Base-by-base conservation (phyloP, 345 rosid species). In the Arabis alpina region DNA sequence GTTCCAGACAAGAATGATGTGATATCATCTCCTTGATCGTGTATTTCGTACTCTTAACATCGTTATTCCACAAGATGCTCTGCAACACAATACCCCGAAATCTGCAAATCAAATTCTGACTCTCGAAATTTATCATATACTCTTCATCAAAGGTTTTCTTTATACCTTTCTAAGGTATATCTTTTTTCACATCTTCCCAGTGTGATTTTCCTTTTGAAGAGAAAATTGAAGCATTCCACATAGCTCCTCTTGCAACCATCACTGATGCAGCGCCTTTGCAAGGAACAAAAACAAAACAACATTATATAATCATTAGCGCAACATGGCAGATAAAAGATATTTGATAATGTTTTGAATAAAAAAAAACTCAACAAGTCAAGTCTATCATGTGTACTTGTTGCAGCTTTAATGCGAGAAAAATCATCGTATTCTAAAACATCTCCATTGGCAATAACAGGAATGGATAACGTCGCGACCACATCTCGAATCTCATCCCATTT, bases 221-320 rank as follows among this genome's bases (percentile, higher is more conserved):
- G 85, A 88, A 93, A 78, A 93, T 65, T 28, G 98, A 93, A 66
- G 86, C 92, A 82, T 93, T 93, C 98, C 98, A 90, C 73, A 88
- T 83, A 58, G 97, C 97, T 69, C 97, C 98, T 82, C 98, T 88
- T 10, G 92, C 97, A 76, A 83, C 93, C 97, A 93, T 93, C 75
- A 86, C 89, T 3, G 98, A 86, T 3, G 92, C 86, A 44, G 96
- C 96, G 47, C 98, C 98, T 88, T 76, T 32, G 51, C 67, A 51
- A 65, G 45, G 45, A 58, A 52, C 30, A 40, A 65, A 64, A 50
- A 45, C 44, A 37, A 34, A 60, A 28, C 32, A 28, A 19, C 23
- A 19, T 19, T 19, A 19, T 52, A 30, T 10, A 4, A 43, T 16
- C 56, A 47, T 24, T 37, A 37, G 37, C 10, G 32, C 4, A 34